These are phyloP conservation scores for Tarenaya hassleriana DNA, from an alignment of 345 rosid species.

Conservation along the genomic window DNA sequence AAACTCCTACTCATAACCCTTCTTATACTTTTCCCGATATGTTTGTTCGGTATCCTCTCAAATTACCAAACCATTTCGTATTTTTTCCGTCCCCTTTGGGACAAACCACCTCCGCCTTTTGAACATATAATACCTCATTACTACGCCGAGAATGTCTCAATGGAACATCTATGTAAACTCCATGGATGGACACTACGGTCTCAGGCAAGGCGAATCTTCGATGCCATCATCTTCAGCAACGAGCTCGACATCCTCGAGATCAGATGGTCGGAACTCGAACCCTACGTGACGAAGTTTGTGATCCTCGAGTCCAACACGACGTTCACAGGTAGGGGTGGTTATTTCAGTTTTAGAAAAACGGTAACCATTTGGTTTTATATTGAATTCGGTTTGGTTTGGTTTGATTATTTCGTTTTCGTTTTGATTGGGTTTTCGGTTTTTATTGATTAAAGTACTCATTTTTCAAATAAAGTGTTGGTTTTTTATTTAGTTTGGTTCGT, in stretches of 20 bases:
- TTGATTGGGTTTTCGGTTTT: too few relatives aligned
- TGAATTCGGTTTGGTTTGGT: too few relatives aligned
- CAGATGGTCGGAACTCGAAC: slow-evolving; percentile 71
- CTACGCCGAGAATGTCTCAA: slow-evolving; percentile 88
- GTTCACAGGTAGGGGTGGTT: slow-evolving; percentile 93
- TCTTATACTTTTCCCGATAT: slow-evolving; percentile 43
- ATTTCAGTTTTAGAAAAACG: too few relatives aligned
- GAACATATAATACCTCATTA: slow-evolving; percentile 65
- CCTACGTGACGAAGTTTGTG: slow-evolving; percentile 60
- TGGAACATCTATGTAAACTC: slow-evolving; percentile 68
- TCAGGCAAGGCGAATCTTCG: slow-evolving; percentile 61
- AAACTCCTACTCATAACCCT: slow-evolving; percentile 32
- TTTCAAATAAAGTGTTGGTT: too few relatives aligned
- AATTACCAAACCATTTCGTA: slow-evolving; percentile 46
- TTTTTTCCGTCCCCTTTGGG: slow-evolving; percentile 85
- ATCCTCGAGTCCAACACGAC: slow-evolving; percentile 82
- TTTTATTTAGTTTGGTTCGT: too few relatives aligned
- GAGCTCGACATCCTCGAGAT: slow-evolving; percentile 83
- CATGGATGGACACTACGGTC: slow-evolving; percentile 75
- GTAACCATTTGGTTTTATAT: too few relatives aligned
- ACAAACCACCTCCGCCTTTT: slow-evolving; percentile 71
- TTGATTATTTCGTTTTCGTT: too few relatives aligned
- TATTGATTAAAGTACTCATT: too few relatives aligned
- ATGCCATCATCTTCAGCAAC: slow-evolving; percentile 76
- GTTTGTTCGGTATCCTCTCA: slow-evolving; percentile 41